These are phyloP conservation scores for Diplosphaera chodatii DNA, from an alignment of 139 green algal genomes.

Conservation along the genomic window DNA sequence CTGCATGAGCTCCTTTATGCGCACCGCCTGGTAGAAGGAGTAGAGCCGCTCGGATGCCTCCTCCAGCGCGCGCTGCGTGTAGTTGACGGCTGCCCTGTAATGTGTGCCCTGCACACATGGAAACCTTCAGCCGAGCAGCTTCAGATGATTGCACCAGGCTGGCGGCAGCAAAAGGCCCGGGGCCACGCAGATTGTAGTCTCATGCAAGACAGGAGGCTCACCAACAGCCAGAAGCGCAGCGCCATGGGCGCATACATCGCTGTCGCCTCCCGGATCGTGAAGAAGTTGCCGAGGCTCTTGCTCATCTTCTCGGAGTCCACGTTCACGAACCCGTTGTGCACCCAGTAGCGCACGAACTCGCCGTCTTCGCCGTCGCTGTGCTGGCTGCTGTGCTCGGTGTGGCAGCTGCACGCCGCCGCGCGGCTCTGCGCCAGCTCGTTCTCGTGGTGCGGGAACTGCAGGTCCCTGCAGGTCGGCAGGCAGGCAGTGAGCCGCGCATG, in stretches of 20 bases:
- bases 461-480: too few relatives aligned
- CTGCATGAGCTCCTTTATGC: too few relatives aligned
- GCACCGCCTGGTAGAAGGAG: conserved; percentile 83
- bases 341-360: conserved; percentile 88
- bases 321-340: conserved; percentile 96
- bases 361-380: conserved; percentile 15
- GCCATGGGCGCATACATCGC: conserved; percentile 74
- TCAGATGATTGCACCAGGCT: too few relatives aligned
- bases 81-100: conserved; percentile 92
- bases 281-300: conserved; percentile 97
- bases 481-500: too few relatives aligned
- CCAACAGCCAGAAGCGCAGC: conserved; percentile 90
- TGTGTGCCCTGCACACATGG: conserved; percentile 49
- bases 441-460: conserved; percentile 96
- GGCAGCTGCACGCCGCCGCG: conserved; percentile 27
- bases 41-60: conserved; percentile 77
- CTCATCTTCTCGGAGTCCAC: conserved; percentile 97
- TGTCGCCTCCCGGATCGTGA: conserved; percentile 90
- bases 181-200: too few relatives aligned
- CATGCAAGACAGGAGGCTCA: neutral
- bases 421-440: conserved; percentile 97
- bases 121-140: too few relatives aligned
- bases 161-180: too few relatives aligned
- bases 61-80: conserved; percentile 77
- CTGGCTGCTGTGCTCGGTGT: conserved; percentile 13